phyloP scores from a whole-genome alignment of 2,329 filamentous ascomycete genomes.

The Alternaria novae-zelandiae region DNA sequence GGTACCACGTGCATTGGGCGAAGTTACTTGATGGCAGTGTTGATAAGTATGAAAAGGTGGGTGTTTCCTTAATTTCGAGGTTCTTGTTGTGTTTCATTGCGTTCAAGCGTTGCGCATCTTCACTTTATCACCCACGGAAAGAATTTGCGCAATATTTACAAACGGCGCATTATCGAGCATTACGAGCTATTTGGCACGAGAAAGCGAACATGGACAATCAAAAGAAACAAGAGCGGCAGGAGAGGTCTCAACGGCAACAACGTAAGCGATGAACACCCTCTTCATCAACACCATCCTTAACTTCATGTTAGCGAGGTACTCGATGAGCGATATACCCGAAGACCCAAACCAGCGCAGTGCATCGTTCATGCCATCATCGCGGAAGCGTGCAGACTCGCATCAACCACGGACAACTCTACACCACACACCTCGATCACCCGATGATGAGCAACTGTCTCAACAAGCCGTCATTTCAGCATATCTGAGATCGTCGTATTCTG shows the following conservation, averaged over 20 bases:
- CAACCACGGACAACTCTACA: constrained; percentile 8
- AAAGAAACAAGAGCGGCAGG: constrained; percentile 8
- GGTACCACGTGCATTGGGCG: not conserved
- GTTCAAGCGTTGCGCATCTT: not conserved
- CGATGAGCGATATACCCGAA: constrained; percentile 9
- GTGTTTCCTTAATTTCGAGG: not conserved
- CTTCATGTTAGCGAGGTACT: constrained; percentile 1
- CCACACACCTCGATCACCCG: not conserved
- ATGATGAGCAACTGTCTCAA: constrained; percentile 4
- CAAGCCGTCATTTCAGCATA: constrained; percentile 10
- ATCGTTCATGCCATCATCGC: constrained; percentile 4
- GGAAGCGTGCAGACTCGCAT: constrained; percentile 20
- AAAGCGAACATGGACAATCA: constrained; percentile 7
- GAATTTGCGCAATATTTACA: not conserved
- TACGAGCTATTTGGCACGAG: not conserved
- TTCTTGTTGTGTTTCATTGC: not conserved
- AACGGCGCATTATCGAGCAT: not conserved
- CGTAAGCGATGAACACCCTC: constrained; percentile 1
- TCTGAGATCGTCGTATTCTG: constrained; percentile 7
- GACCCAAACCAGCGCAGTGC: not conserved
- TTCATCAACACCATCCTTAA: not conserved
- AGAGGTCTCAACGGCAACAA: constrained; percentile 5
- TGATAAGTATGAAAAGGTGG: constrained; percentile 4
- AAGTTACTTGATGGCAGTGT: not conserved
- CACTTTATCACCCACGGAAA: not conserved